Evolutionary conservation across 345 rosid species (phyloP).

Genomic region (Streptanthus diversifolius): DNA sequence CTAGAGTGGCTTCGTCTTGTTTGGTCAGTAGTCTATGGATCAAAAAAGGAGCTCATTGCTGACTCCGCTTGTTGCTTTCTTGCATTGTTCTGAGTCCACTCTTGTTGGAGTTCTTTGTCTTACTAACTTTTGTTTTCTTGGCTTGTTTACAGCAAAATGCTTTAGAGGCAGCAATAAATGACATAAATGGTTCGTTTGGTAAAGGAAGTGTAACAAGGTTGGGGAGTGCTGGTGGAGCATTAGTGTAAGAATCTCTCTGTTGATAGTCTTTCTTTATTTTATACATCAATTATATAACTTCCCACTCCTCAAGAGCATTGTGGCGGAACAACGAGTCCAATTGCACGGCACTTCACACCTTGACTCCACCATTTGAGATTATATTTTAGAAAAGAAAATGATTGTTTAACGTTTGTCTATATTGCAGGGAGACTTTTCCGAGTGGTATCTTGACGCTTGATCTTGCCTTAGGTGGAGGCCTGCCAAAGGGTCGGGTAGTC

Average conservation of each 20-base stretch:
- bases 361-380: not conserved
- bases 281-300: not conserved
- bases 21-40: not conserved
- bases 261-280: not conserved
- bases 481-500: constrained; percentile 90
- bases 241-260: constrained; percentile 61
- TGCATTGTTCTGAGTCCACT: not conserved
- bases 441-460: constrained; percentile 90
- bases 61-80: not conserved
- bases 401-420: constrained; percentile 7
- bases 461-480: constrained; percentile 96
- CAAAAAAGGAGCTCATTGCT: not conserved
- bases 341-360: not conserved
- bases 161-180: constrained; percentile 90
- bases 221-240: constrained; percentile 94
- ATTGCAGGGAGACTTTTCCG: constrained; percentile 81
- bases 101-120: not conserved
- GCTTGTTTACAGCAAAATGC: constrained; percentile 72
- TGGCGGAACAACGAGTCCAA: not conserved
- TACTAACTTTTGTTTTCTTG: not conserved
- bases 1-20: not conserved
- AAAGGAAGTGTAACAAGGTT: constrained; percentile 93
- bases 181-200: constrained; percentile 83
- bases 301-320: not conserved
- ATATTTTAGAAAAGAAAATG: not conserved